phyloP scores from a whole-genome alignment of 768 basidiomycete species.

The Fomitopsis pulvina region DNA sequence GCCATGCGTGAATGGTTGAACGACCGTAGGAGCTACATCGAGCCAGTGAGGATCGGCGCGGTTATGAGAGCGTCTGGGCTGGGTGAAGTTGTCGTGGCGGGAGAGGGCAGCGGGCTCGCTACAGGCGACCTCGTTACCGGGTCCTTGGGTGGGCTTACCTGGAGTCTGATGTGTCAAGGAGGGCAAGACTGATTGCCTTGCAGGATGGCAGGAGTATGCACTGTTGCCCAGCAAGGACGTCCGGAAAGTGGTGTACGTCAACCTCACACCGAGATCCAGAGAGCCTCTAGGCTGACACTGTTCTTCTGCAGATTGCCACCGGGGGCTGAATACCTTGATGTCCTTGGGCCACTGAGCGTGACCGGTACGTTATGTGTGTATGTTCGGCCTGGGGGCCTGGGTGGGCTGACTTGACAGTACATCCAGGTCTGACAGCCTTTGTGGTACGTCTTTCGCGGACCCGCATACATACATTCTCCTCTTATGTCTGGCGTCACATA shows the following conservation, averaged over 20 bases:
- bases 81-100: conserved; percentile 57
- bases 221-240: conserved; percentile 49
- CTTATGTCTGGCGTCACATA: conserved; percentile 21
- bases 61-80: conserved; percentile 70
- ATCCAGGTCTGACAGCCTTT: conserved; percentile 81
- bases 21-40: conserved; percentile 64
- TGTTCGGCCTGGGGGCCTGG: conserved; percentile 12
- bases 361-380: conserved; percentile 38
- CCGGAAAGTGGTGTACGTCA: conserved; percentile 48
- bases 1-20: conserved; percentile 84
- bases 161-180: neutral
- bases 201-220: conserved; percentile 78
- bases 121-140: conserved; percentile 69
- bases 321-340: conserved; percentile 67
- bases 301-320: conserved; percentile 38
- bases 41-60: conserved; percentile 43
- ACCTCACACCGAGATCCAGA: neutral
- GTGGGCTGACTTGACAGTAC: neutral
- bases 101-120: conserved; percentile 44
- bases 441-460: conserved; percentile 45
- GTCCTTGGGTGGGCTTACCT: conserved; percentile 44
- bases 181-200: neutral
- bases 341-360: conserved; percentile 71
- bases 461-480: neutral
- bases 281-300: neutral